Evolutionary conservation across 345 rosid species (phyloP).

Genomic region (Boechera retrofracta): DNA sequence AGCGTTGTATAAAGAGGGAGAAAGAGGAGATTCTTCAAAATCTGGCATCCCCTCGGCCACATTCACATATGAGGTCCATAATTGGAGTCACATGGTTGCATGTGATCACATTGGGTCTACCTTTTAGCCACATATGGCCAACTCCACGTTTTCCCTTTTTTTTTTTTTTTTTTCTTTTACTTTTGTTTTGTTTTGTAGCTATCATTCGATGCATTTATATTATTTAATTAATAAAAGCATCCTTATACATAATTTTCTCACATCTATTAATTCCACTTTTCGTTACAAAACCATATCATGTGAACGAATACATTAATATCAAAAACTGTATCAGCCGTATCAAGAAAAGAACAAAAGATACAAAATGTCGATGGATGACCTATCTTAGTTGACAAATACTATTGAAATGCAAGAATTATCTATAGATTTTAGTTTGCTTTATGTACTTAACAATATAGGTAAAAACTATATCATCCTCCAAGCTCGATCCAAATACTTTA

Average conservation of each 20-base stretch:
- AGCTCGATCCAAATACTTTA: background rate
- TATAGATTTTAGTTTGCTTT: background rate
- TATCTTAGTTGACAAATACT: background rate
- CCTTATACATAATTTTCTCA: background rate
- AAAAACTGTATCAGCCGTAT: background rate
- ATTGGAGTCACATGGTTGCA: constrained; percentile 50
- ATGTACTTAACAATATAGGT: background rate
- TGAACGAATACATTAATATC: constrained; percentile 19
- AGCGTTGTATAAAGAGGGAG: constrained; percentile 1
- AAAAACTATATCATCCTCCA: background rate
- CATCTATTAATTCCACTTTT: constrained; percentile 5
- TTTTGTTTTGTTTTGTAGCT: constrained; percentile 40
- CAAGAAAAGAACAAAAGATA: background rate
- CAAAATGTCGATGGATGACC: constrained; percentile 1
- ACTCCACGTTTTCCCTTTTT: constrained; percentile 39
- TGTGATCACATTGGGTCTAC: constrained; percentile 48
- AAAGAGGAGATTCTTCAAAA: constrained; percentile 9
- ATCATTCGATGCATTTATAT: constrained; percentile 39
- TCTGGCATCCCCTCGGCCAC: constrained; percentile 39
- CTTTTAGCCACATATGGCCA: constrained; percentile 49
- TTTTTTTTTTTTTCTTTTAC: background rate
- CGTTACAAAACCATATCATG: background rate
- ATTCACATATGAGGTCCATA: constrained; percentile 46
- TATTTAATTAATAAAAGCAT: background rate
- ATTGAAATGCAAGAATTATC: background rate